Evolutionary conservation across 1,284 basidiomycete species (phyloP).

Genomic region (Cystobasidium pallidum): DNA sequence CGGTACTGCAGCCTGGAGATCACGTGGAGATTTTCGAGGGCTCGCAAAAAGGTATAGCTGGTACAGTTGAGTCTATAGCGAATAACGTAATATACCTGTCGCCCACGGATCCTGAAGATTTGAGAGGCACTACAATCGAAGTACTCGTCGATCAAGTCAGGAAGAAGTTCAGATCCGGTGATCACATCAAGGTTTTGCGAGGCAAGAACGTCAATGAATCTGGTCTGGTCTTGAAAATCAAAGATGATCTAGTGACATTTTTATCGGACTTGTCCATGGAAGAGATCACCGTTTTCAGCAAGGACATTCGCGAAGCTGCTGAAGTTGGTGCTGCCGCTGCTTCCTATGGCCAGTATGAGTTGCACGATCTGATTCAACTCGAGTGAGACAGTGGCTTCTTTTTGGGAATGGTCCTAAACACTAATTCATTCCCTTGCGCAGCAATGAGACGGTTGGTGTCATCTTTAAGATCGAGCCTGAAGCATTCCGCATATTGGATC

Average conservation of each 20-base stretch:
- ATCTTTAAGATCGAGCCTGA: conserved; percentile 97
- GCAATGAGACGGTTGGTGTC: conserved; percentile 89
- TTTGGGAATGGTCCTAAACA: conserved; percentile 20
- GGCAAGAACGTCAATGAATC: conserved; percentile 95
- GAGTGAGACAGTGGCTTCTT: conserved; percentile 67
- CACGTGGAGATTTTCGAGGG: conserved; percentile 97
- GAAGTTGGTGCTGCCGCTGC: conserved; percentile 91
- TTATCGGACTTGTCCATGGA: conserved; percentile 95
- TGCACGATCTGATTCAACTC: conserved; percentile 94
- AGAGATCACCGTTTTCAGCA: conserved; percentile 95
- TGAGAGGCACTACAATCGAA: conserved; percentile 81
- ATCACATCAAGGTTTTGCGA: conserved; percentile 97
- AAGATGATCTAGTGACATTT: conserved; percentile 80
- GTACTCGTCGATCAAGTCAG: conserved; percentile 85
- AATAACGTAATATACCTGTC: conserved; percentile 86
- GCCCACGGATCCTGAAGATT: conserved; percentile 78
- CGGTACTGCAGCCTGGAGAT: conserved; percentile 94
- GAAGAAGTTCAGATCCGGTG: conserved; percentile 94
- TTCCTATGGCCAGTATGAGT: conserved; percentile 86
- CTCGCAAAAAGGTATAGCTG: conserved; percentile 89
- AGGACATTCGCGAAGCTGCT: conserved; percentile 94
- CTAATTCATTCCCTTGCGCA: conserved; percentile 55
- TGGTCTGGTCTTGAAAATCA: conserved; percentile 89
- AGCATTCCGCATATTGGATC: conserved; percentile 92
- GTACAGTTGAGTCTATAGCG: conserved; percentile 84